Evolutionary conservation across 257 asterid genomes (phyloP).

Genomic region (Capsicum chinense): DNA sequence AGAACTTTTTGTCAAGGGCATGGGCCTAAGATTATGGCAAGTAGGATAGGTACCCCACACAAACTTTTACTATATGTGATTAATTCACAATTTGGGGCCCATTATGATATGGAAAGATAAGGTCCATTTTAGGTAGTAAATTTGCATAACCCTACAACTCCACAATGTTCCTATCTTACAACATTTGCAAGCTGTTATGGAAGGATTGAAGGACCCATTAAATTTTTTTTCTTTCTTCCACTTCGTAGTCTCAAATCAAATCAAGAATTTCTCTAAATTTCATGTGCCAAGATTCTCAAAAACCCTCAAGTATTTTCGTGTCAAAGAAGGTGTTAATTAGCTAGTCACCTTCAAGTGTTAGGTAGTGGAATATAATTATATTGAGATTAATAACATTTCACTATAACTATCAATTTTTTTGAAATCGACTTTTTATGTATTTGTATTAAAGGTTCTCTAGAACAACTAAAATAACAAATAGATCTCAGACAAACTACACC

Average conservation of each 20-base stretch:
- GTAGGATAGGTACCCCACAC: conserved; percentile 33
- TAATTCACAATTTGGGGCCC: conserved; percentile 37
- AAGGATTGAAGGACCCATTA: conserved; percentile 17
- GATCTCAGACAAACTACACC: too few relatives aligned
- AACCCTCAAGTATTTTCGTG: neutral
- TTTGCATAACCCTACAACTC: neutral
- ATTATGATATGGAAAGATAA: conserved; percentile 24
- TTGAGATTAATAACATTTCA: neutral
- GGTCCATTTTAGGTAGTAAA: conserved; percentile 25
- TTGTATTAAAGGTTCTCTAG: too few relatives aligned
- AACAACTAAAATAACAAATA: too few relatives aligned
- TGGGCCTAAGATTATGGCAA: conserved; percentile 29
- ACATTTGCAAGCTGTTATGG: conserved; percentile 22
- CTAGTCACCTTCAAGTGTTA: neutral
- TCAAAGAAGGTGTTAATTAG: neutral
- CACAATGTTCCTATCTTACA: conserved; percentile 27
- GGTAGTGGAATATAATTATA: neutral
- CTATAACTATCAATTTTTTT: too few relatives aligned
- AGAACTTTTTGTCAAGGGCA: conserved; percentile 17
- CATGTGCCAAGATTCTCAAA: conserved; percentile 26
- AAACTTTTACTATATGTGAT: conserved; percentile 32
- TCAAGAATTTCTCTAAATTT: conserved; percentile 24
- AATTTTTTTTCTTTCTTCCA: neutral
- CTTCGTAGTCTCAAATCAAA: conserved; percentile 23
- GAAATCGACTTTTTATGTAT: too few relatives aligned